These are phyloP conservation scores for Fusarium transvaalense DNA, from an alignment of 2,329 filamentous ascomycete genomes.

Conservation along the genomic window DNA sequence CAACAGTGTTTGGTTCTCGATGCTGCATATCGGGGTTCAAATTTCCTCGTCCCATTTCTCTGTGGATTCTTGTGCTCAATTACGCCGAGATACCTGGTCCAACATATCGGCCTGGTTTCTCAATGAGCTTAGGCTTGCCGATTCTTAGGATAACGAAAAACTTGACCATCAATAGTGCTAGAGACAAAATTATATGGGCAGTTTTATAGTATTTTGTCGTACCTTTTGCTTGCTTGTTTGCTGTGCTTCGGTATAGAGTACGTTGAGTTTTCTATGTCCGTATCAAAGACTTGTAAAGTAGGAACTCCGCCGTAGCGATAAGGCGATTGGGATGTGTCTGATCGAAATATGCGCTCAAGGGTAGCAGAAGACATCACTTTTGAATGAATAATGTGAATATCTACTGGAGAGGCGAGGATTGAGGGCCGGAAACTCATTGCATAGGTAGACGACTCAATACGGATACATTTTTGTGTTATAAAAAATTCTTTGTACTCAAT, in stretches of 20 bases:
- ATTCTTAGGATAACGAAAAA: not conserved
- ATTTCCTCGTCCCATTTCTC: conserved; percentile 15
- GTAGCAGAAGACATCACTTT: not conserved
- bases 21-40: conserved; percentile 9
- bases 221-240: not conserved
- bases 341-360: not conserved
- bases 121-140: not conserved
- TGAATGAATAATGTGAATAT: too few species aligned
- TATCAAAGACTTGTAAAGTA: not conserved
- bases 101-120: not conserved
- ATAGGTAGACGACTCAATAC: too few species aligned
- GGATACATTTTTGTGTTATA: too few species aligned
- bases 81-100: not conserved
- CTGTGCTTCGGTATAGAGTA: not conserved
- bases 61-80: conserved; percentile 10
- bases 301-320: not conserved
- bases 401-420: too few species aligned
- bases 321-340: not conserved
- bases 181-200: not conserved
- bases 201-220: too few species aligned
- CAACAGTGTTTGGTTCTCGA: conserved; percentile 7
- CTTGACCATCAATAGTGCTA: not conserved
- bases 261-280: not conserved
- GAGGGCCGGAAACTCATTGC: too few species aligned
- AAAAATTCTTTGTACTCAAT: too few species aligned